phyloP scores from a whole-genome alignment of 208 protist species.

The Leishmania braziliensis region DNA sequence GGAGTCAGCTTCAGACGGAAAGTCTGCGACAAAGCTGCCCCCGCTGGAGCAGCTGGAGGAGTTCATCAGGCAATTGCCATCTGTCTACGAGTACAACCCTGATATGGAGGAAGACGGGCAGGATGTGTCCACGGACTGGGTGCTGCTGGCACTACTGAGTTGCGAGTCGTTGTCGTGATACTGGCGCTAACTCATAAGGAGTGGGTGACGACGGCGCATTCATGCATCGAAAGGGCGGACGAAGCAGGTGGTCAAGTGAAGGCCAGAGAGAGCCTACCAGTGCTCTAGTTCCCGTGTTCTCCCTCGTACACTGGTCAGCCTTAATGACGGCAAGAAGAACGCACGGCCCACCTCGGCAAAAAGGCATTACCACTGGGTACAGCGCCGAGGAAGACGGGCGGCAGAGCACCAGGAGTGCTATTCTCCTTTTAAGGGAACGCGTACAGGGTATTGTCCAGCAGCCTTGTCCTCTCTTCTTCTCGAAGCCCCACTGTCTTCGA shows the following conservation, averaged over 20 bases:
- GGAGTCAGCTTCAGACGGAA: background rate
- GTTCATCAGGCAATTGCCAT: slow-evolving; percentile 38
- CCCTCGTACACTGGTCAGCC: background rate
- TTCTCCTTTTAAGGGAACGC: background rate
- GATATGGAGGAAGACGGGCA: slow-evolving; percentile 28
- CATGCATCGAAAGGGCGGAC: background rate
- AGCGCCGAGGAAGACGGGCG: background rate
- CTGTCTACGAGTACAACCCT: slow-evolving; percentile 42
- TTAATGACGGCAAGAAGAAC: background rate
- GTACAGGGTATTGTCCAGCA: background rate
- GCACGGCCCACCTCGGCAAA: background rate
- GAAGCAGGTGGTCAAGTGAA: background rate
- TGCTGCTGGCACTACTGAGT: slow-evolving; percentile 28
- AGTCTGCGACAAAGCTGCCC: slow-evolving; percentile 30
- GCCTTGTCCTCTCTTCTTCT: background rate
- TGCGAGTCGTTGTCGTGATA: slow-evolving; percentile 29
- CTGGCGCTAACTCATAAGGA: background rate
- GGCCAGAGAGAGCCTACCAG: too few relatives aligned
- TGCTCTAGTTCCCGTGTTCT: background rate
- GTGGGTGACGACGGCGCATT: background rate
- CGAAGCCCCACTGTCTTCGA: background rate
- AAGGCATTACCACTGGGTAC: background rate
- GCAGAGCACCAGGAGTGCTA: background rate
- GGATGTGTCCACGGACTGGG: slow-evolving; percentile 42
- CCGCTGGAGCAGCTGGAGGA: slow-evolving; percentile 35